Percentiles rank a stretch among this genome's conserved stretches.
These are phyloP conservation scores for Hylodesmum podocarpum DNA, from an alignment of 306 rosid genomes.

Conservation along the genomic window DNA sequence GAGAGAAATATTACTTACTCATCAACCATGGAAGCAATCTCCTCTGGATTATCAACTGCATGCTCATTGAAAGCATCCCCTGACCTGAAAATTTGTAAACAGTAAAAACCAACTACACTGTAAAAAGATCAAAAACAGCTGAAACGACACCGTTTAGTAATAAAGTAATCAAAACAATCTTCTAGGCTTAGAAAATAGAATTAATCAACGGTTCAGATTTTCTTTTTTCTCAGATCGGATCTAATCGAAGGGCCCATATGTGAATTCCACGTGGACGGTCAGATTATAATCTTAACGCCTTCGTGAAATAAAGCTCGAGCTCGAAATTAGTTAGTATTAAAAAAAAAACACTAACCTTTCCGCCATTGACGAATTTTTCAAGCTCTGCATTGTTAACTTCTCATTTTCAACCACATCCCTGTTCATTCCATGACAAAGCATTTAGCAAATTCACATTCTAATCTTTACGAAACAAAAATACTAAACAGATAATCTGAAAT, in stretches of 20 bases:
- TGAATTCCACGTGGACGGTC: constrained; percentile 22
- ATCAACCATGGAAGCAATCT: constrained; percentile 76
- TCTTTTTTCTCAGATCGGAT: constrained; percentile 59
- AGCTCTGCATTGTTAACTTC: constrained; percentile 48
- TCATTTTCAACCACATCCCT: constrained; percentile 46
- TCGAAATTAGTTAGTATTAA: not conserved
- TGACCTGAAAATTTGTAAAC: constrained; percentile 43
- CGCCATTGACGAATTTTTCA: constrained; percentile 67
- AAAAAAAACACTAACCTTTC: constrained; percentile 50
- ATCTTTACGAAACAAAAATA: not conserved
- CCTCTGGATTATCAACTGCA: constrained; percentile 86
- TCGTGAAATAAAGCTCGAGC: not conserved
- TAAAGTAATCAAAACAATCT: constrained; percentile 15
- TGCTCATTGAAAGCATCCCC: constrained; percentile 51
- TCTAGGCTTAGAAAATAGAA: constrained; percentile 12
- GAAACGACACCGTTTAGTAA: constrained; percentile 25
- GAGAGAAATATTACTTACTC: constrained; percentile 66
- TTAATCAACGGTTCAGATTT: constrained; percentile 31
- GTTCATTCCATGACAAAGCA: not conserved
- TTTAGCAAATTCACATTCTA: constrained; percentile 18
- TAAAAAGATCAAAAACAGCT: not conserved
- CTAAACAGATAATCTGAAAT: not conserved
- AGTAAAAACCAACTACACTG: not conserved
- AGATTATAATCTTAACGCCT: not conserved
- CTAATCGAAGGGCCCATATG: not conserved